Conservation (phyloP, 352 stramenopile genomes). For the Globisporangium canariense region DNA sequence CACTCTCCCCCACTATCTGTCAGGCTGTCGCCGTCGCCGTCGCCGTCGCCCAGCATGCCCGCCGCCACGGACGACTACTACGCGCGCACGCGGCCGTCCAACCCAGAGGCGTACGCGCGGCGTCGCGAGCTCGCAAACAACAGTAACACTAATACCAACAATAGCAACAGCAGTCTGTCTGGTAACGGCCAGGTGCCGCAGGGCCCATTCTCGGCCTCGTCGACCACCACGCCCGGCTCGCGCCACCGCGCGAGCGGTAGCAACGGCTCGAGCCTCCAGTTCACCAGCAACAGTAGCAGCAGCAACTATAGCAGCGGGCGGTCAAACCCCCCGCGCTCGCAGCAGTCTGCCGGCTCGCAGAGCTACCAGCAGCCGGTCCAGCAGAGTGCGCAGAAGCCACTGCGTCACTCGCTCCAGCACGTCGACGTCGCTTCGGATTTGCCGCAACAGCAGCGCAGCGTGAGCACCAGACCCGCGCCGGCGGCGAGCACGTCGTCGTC, state of each 20-base stretch:
- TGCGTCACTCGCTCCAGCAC: conserved; percentile 53
- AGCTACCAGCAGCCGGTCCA: conserved; percentile 29
- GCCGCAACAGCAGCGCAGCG: conserved; percentile 6
- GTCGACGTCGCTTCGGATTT: conserved; percentile 22
- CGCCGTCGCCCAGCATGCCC: conserved; percentile 2
- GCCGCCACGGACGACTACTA: conserved; percentile 31
- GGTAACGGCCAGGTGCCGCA: conserved; percentile 6
- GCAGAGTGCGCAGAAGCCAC: conserved; percentile 29
- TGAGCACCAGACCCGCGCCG: conserved; percentile 4
- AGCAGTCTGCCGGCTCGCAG: conserved; percentile 11
- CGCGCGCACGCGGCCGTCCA: conserved; percentile 31
- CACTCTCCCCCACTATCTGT: not conserved
- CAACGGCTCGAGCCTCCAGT: conserved; percentile 12
- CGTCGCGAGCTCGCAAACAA: conserved; percentile 13
- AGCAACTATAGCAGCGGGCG: conserved; percentile 3
- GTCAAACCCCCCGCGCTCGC: not conserved
- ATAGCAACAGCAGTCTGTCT: not conserved
- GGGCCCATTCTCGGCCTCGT: conserved; percentile 8
- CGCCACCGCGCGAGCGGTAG: conserved; percentile 14
- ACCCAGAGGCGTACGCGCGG: conserved; percentile 20
- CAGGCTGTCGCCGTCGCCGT: too few relatives aligned
- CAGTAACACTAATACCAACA: not conserved
- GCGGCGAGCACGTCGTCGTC: conserved; percentile 9
- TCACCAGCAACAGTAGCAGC: not conserved
- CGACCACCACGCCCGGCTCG: conserved; percentile 5